Percentiles rank a stretch among this genome's conserved stretches.
phyloP scores from a whole-genome alignment of 2,329 filamentous ascomycete species.

The Alternaria burnsii region DNA sequence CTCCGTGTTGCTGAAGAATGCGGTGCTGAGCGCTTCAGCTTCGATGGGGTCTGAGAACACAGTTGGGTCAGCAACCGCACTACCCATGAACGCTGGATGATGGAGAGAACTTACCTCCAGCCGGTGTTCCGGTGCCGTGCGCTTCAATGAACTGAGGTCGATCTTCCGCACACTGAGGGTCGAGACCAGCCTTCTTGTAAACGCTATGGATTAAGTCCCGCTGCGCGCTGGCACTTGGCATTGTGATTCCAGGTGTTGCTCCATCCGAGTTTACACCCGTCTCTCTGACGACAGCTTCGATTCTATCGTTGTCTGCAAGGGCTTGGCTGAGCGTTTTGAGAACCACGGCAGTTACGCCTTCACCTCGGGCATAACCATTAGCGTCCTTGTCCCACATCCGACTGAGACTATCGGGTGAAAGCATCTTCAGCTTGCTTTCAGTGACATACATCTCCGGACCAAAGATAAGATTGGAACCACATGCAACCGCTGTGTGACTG shows the following conservation, averaged over 20 bases:
- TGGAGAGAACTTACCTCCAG: constrained; percentile 46
- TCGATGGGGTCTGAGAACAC: constrained; percentile 29
- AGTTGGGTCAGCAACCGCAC: background rate
- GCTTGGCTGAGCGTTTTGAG: constrained; percentile 62
- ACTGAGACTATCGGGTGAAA: constrained; percentile 38
- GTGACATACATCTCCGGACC: constrained; percentile 26
- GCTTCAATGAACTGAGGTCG: constrained; percentile 39
- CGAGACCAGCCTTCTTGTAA: constrained; percentile 51
- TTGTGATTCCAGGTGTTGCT: constrained; percentile 50
- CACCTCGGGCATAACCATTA: constrained; percentile 62
- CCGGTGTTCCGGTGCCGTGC: constrained; percentile 29
- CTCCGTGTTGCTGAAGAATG: constrained; percentile 7
- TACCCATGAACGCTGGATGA: constrained; percentile 10
- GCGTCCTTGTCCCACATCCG: constrained; percentile 51
- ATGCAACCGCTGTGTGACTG: constrained; percentile 25
- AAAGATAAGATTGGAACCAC: constrained; percentile 20
- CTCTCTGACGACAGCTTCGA: constrained; percentile 52
- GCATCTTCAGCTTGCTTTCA: constrained; percentile 41
- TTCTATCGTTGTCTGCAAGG: constrained; percentile 56
- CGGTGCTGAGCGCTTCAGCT: constrained; percentile 25
- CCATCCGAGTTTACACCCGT: constrained; percentile 53
- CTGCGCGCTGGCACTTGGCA: constrained; percentile 57
- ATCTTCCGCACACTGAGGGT: constrained; percentile 23
- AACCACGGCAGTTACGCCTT: constrained; percentile 61
- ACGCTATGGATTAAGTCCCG: constrained; percentile 35